Conservation (phyloP, 768 basidiomycete genomes). For the Exidia glandulosa region DNA sequence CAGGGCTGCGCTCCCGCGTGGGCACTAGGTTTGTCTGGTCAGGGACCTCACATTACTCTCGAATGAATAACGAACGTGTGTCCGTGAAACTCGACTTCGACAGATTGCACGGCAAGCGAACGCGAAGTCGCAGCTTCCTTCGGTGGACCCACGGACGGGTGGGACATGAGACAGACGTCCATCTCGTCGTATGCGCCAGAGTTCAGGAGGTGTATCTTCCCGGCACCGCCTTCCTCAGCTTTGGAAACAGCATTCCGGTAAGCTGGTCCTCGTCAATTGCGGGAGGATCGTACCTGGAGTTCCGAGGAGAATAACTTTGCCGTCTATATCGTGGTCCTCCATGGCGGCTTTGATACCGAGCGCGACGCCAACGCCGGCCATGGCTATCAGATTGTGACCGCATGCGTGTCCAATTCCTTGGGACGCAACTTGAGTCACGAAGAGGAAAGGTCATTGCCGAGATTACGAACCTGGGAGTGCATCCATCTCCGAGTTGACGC, state of each 20-base stretch:
- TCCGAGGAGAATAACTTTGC: conserved; percentile 16
- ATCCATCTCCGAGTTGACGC: conserved; percentile 21
- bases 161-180: conserved; percentile 74
- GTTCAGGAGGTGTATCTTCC: conserved; percentile 65
- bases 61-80: conserved; percentile 42
- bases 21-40: conserved; percentile 44
- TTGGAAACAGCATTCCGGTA: conserved; percentile 41
- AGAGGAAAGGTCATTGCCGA: too few relatives aligned
- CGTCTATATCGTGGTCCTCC: conserved; percentile 14
- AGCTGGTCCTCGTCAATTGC: too few relatives aligned
- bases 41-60: not conserved
- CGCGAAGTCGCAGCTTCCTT: conserved; percentile 41
- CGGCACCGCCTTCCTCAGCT: conserved; percentile 70
- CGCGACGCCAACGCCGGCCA: conserved; percentile 17
- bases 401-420: conserved; percentile 12
- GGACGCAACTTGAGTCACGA: too few relatives aligned
- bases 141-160: conserved; percentile 48
- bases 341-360: conserved; percentile 14
- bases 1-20: conserved; percentile 77
- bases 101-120: conserved; percentile 51
- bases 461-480: conserved; percentile 11
- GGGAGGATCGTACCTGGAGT: conserved; percentile 23
- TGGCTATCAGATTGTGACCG: conserved; percentile 16
- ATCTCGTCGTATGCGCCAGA: conserved; percentile 70
- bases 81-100: conserved; percentile 67